These are phyloP conservation scores for Bipolaris cookei DNA, from an alignment of 2,329 filamentous ascomycete genomes.

Conservation along the genomic window DNA sequence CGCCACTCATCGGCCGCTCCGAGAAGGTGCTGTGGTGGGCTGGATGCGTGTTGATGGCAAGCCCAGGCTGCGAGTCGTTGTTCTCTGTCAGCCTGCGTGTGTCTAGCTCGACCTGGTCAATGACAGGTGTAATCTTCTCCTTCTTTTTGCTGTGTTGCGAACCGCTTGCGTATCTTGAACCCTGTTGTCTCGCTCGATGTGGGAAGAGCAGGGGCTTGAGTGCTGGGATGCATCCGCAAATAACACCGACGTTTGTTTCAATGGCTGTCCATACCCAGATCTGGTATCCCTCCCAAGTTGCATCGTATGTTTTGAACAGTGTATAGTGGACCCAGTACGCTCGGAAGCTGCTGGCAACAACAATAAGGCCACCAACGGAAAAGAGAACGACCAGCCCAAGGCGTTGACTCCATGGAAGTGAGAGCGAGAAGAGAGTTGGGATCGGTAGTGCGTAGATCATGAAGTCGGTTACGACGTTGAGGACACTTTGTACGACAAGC, in stretches of 20 bases:
- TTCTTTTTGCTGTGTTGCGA: constrained; percentile 40
- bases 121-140: constrained; percentile 42
- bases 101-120: constrained; percentile 46
- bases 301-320: constrained; percentile 54
- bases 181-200: constrained; percentile 38
- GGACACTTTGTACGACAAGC: constrained; percentile 51
- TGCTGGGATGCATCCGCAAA: constrained; percentile 54
- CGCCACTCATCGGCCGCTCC: constrained; percentile 43
- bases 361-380: constrained; percentile 54
- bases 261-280: constrained; percentile 54
- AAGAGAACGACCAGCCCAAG: constrained; percentile 54
- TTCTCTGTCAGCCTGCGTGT: constrained; percentile 38
- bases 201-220: constrained; percentile 52
- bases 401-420: constrained; percentile 53
- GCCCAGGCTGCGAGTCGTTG: constrained; percentile 34
- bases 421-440: constrained; percentile 54
- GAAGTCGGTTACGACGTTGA: constrained; percentile 56
- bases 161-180: constrained; percentile 41
- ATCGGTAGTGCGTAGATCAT: constrained; percentile 56
- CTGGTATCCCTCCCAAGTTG: constrained; percentile 54
- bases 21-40: constrained; percentile 26
- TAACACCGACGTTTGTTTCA: constrained; percentile 53
- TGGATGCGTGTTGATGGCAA: constrained; percentile 17
- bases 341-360: constrained; percentile 54
- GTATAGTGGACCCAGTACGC: constrained; percentile 57